Evolutionary conservation across 257 asterid genomes (phyloP), one percentile per base, ranked within the genome.

Genomic region (Primulina huaijiensis): DNA sequence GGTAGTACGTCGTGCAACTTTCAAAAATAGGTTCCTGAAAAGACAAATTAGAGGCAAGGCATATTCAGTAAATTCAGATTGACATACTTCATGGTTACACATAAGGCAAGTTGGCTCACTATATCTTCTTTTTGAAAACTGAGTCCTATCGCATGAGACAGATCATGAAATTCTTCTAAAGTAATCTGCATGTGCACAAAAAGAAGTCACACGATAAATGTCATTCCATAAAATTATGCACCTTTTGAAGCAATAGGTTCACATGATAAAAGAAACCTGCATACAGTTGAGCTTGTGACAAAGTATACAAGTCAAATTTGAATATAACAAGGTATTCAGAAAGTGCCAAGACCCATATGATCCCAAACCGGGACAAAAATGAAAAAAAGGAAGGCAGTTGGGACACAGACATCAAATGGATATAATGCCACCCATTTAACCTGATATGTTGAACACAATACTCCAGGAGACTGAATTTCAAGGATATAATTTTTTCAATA

Each of bases 81-180:
- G 9, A 59, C 55, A 52, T 62, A 65, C 16, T 35, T 40, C 38
- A 25, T 70, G 33, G 62, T 63, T 59, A 55, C 72, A 66, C 56
- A 78, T 27, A 60, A 23, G 77, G 74, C 70, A 80, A 73, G 74
- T 62, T 46, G 74, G 81, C 79, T 86, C 80, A 90, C 99, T n/a
- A 81, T 76, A 58, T 92, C 88, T 85, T 89, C 99, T 83, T 94
- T 94, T 79, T 94, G 97, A 81, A 94, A 94, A 80, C 85, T 86
- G 65, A 94, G 87, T 34, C 96, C 96, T 61, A 94, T 94, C 56
- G 99, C 95, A 58, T 84, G 84, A 68, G 97, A 86, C 60, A 94
- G 88, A 83, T 94, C 99, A 56, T 79, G 75, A 85, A 94, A 94
- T 82, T 94, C 97, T 4, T 80, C 92, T 90, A 91, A 82, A 76